Evolutionary conservation across 2,329 filamentous ascomycete genomes (phyloP), one percentile per base, ranked within the genome.

Genomic region (Pseudocercospora macadamiae): DNA sequence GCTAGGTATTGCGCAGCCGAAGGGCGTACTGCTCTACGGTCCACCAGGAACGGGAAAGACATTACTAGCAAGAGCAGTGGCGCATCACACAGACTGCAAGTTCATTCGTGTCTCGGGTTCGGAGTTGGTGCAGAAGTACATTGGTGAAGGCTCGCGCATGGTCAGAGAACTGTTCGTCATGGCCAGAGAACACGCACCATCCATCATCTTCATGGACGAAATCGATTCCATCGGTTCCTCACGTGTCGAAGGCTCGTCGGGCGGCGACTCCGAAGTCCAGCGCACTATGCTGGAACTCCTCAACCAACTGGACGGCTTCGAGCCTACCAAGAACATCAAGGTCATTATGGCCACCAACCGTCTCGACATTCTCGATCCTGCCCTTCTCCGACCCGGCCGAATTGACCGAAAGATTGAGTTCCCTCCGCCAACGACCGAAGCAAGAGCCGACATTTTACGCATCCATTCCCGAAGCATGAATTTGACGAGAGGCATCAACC

Each of bases 121-220:
- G 23, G 95, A 99, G 76, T 79, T 99, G 73, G 95, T 99, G 67
- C 95, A 99, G 75, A 99, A 99, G 80, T 99, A 99, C 79, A 99
- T 99, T 71, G 95, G 95, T 73, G 95, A 99, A 76, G 95, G 95
- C 73, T 95, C 90, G 69, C 88, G 95, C 70, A 99, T 99, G 95
- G 95, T 99, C 64, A 91, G 95, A 73, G 95, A 99, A 79, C 84
- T 99, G 52, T 99, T 99, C 83, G 90, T 99, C 74, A 99, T 99
- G 95, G 95, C 95, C 25, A 86, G 95, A 77, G 95, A 99, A 75
- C 95, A 99, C 71, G 95, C 95, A 1, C 95, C 95, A 19, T 96
- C 91, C 67, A 99, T 99, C 79, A 99, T 99, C 78, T 99, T 99
- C 83, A 99, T 99, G 95, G 95, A 99, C 76, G 95, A 99, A 78